Base-by-base conservation (phyloP, 192 early-diverging fungal genomes). In the Gorgonomyces haynaldii region DNA sequence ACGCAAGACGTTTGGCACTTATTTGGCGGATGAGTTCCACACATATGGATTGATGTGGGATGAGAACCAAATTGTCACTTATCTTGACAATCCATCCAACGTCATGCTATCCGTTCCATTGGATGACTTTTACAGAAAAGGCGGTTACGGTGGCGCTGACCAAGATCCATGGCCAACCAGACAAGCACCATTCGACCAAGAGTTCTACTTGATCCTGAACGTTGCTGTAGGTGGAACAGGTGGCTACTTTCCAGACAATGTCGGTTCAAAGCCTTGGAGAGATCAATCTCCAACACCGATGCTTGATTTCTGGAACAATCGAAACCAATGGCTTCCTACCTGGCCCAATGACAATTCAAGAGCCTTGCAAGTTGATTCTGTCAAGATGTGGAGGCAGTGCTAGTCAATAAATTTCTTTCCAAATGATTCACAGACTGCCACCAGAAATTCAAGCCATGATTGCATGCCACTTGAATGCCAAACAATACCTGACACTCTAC, bases 131-230 rank as follows among this genome's bases (percentile, higher is more conserved):
- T 69, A 57, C 54, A 51, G 61, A 12, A 49, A 59, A 25, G 76
- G 78, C 0, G 32, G 53, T 4, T 82, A 80, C 50, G 62, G 73
- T 1, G 31, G 50, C 0, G 57, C 54, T 53, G 47, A 66, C 7
- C 57, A 59, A 20, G 20, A n/a, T 50, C 67, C 71, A 12, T 82
- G 80, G 78, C 56, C 42, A 37, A 54, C 43, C 4, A 49, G 41
- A 1, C 60, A 57, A 4, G 76, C 81, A 9, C 79, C 79, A 9
- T 82, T 82, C 47, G 81, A 82, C 52, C 67, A 82, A 54, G 45
- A 46, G 27, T 44, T 52, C 44, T 50, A 48, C 35, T 32, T 77
- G 53, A 76, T 82, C 26, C 49, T 82, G 58, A 70, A 79, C 34
- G 70, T 79, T 13, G 74, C 76, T 20, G 72, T 52, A 17, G 52